Base-by-base conservation (phyloP, 1,284 basidiomycete genomes). In the Blastosporella zonata region DNA sequence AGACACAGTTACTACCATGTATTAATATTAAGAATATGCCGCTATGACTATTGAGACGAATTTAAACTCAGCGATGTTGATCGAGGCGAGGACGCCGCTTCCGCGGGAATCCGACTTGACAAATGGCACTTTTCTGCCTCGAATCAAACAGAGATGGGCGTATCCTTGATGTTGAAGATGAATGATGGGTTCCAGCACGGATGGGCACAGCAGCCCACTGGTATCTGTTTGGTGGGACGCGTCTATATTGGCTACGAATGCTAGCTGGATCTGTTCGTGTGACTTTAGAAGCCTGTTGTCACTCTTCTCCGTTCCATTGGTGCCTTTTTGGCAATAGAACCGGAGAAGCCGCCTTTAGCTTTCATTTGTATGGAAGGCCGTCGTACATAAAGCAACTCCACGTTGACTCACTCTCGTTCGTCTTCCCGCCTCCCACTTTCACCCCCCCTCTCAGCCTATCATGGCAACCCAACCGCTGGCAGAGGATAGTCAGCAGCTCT, bases 401-500 rank as follows among this genome's bases (percentile, higher is more conserved):
- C 61, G 53, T 63, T 62, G 54, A 63, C 55, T 57, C 50, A 61
- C 49, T 37, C 43, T 58, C 53, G 29, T 48, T 64, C 53, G 40
- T 50, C 62, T 63, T 63, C 67, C 68, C 60, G 52, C 66, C 68
- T 63, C 59, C 62, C 53, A 59, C 66, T 46, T 55, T 55, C 50
- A 43, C 60, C 47, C 55, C n/a, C 62, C 62, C 57, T 63, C 64
- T 60, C 63, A 66, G 62, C 67, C 68, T 67, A 60, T 65, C 60
- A 82, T 83, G 81, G 74, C 79, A 59, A 65, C 74, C 60, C 73
- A 75, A 68, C 71, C 73, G 60, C 65, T 73, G 70, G 75, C 67
- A 52, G 79, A 80, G 69, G 69, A 71, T 49, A 79, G 70, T 64
- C 78, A 82, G 62, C 76, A 80, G 62, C 69, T 79, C 57, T 84